A percentile compares a stretch with the other conserved stretches of the same genome.
Evolutionary conservation across 495 filamentous ascomycete genomes (phyloP).

Genomic region (Penicillium maclennaniae): DNA sequence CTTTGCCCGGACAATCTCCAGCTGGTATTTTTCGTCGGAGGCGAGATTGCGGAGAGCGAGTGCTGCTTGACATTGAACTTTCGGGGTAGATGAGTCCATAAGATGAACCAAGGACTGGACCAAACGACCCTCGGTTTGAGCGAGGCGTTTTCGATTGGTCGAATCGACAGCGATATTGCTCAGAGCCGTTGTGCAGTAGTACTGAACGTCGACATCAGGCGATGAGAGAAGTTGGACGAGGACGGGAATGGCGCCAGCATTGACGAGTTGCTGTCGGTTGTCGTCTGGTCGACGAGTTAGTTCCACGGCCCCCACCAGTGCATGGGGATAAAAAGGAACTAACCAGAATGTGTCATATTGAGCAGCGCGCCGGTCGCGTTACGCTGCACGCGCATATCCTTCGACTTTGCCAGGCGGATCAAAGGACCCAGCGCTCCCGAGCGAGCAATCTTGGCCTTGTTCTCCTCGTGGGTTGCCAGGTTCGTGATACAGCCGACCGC

Average conservation of each 20-base stretch:
- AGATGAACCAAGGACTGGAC: constrained; percentile 91
- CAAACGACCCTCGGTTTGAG: constrained; percentile 80
- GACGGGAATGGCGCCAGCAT: constrained; percentile 93
- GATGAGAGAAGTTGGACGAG: constrained; percentile 91
- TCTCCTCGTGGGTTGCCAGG: constrained; percentile 95
- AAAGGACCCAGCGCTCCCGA: constrained; percentile 89
- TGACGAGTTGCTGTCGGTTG: constrained; percentile 94
- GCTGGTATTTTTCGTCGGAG: constrained; percentile 97
- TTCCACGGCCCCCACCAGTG: not conserved
- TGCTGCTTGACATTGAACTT: constrained; percentile 97
- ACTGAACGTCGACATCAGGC: constrained; percentile 93
- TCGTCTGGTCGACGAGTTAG: constrained; percentile 60
- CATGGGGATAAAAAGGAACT: constrained; percentile 9
- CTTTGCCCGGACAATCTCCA: constrained; percentile 88
- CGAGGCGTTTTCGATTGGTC: constrained; percentile 82
- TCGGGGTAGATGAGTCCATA: constrained; percentile 95
- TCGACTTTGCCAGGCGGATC: constrained; percentile 90
- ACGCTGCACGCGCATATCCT: constrained; percentile 96
- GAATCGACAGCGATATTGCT: constrained; percentile 98
- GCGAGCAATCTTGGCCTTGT: constrained; percentile 96
- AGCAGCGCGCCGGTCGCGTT: constrained; percentile 95
- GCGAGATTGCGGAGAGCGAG: constrained; percentile 91
- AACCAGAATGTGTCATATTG: constrained; percentile 99
- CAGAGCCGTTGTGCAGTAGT: constrained; percentile 97
- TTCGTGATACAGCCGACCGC: constrained; percentile 99